These are phyloP conservation scores for Cutaneotrichosporon cyanovorans DNA, from an alignment of 1,284 basidiomycete genomes.

Conservation along the genomic window DNA sequence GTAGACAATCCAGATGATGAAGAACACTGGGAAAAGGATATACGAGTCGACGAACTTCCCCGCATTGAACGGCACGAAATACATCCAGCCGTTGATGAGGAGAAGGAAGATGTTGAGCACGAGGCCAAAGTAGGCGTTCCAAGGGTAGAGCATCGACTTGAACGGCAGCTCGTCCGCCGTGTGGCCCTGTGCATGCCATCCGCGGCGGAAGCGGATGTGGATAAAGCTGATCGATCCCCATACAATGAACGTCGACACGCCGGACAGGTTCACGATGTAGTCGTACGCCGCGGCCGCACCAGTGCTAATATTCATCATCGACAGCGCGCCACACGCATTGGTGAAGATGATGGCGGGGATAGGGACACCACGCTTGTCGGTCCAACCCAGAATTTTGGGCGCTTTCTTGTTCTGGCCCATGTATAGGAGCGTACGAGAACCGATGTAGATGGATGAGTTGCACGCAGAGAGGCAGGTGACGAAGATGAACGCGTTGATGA, in stretches of 20 bases:
- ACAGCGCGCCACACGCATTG: conserved; percentile 40
- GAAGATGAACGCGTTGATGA: conserved; percentile 59
- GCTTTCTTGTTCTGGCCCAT: conserved; percentile 38
- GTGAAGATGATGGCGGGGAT: conserved; percentile 38
- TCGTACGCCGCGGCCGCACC: conserved; percentile 29
- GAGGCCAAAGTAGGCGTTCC: conserved; percentile 20
- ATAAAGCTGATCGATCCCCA: conserved; percentile 25
- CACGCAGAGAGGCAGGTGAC: conserved; percentile 47
- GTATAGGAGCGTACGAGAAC: conserved; percentile 29
- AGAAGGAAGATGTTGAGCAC: conserved; percentile 19
- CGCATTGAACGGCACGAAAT: conserved; percentile 10
- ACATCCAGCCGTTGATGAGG: conserved; percentile 15
- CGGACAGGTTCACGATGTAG: conserved; percentile 28
- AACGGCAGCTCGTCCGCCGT: conserved; percentile 47
- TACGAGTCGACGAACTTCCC: conserved; percentile 21
- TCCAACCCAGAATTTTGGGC: conserved; percentile 39
- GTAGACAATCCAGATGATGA: conserved; percentile 18
- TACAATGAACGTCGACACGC: conserved; percentile 24
- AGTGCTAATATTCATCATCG: conserved; percentile 36
- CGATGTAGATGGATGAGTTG: conserved; percentile 41
- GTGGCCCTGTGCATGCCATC: conserved; percentile 44
- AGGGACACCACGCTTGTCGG: conserved; percentile 45
- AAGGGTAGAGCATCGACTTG: conserved; percentile 20
- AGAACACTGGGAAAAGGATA: conserved; percentile 22
- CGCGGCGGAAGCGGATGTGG: conserved; percentile 46